phyloP scores from a whole-genome alignment of 2,329 filamentous ascomycete species.

The Lachnellula arida region DNA sequence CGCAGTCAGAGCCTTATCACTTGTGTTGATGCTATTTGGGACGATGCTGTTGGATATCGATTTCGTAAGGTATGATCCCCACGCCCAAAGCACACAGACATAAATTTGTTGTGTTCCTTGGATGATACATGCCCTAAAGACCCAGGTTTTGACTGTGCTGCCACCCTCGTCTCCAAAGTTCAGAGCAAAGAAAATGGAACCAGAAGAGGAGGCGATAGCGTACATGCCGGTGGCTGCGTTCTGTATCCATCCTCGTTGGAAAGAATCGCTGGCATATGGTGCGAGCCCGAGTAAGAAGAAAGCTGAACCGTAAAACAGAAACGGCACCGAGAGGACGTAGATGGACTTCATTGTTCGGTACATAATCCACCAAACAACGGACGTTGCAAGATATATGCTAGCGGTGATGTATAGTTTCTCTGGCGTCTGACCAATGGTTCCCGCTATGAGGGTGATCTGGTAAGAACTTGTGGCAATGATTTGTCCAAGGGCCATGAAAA shows the following conservation, averaged over 20 bases:
- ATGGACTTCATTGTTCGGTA: conserved; percentile 54
- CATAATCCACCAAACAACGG: conserved; percentile 56
- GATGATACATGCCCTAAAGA: conserved; percentile 61
- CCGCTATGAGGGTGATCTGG: conserved; percentile 61
- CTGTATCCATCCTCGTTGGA: conserved; percentile 38
- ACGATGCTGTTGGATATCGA: conserved; percentile 39
- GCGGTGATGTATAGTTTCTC: conserved; percentile 56
- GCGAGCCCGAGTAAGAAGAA: conserved; percentile 58
- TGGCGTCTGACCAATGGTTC: conserved; percentile 55
- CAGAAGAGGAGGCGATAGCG: conserved; percentile 56
- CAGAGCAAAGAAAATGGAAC: conserved; percentile 60
- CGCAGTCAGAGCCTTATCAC: conserved; percentile 28
- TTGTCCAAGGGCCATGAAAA: conserved; percentile 43
- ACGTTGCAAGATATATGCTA: conserved; percentile 52
- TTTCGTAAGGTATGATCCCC: conserved; percentile 53
- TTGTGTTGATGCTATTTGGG: conserved; percentile 2
- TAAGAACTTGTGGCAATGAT: conserved; percentile 63
- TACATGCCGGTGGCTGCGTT: conserved; percentile 59
- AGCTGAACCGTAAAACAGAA: conserved; percentile 53
- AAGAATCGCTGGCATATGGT: conserved; percentile 41
- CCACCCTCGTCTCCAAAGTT: conserved; percentile 62
- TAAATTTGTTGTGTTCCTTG: conserved; percentile 65
- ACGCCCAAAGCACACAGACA: conserved; percentile 61
- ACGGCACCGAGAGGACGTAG: conserved; percentile 54
- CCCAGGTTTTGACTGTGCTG: conserved; percentile 58